These are phyloP conservation scores for Marasmius tenuissimus DNA, from an alignment of 1,284 basidiomycete species.

Conservation along the genomic window DNA sequence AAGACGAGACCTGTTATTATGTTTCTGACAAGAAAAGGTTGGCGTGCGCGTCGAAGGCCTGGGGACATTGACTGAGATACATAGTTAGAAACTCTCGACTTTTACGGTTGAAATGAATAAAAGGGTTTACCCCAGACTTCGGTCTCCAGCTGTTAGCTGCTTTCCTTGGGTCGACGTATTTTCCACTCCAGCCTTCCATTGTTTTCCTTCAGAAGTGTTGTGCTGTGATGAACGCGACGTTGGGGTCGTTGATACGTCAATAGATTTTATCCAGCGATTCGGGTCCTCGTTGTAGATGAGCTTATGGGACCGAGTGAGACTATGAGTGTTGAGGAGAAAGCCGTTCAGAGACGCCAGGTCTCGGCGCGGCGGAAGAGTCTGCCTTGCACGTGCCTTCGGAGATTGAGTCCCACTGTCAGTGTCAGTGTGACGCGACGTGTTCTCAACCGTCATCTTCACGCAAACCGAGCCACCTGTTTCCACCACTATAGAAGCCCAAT, in stretches of 20 bases:
- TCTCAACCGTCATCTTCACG: neutral
- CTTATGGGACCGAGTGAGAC: neutral
- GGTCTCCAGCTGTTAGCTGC: conserved; percentile 41
- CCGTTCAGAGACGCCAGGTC: neutral
- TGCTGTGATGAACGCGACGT: neutral
- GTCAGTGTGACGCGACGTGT: neutral
- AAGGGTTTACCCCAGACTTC: conserved; percentile 34
- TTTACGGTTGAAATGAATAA: neutral
- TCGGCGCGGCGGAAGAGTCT: neutral
- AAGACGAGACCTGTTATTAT: conserved; percentile 76
- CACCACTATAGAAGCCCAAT: too few relatives aligned
- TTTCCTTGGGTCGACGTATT: conserved; percentile 37
- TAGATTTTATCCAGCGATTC: neutral
- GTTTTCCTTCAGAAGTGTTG: neutral
- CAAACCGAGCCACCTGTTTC: neutral
- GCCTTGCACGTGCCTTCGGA: neutral
- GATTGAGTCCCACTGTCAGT: neutral
- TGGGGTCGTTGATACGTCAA: neutral
- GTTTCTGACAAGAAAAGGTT: conserved; percentile 81
- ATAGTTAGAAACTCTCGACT: neutral
- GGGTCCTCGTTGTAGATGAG: neutral
- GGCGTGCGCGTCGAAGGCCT: conserved; percentile 84
- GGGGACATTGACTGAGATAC: conserved; percentile 73
- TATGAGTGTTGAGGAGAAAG: neutral
- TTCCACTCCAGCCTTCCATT: conserved; percentile 12